A percentile compares a stretch with the other conserved stretches of the same genome.
These are phyloP conservation scores for Cytospora chrysosperma DNA, from an alignment of 2,329 filamentous ascomycete species.

Conservation along the genomic window DNA sequence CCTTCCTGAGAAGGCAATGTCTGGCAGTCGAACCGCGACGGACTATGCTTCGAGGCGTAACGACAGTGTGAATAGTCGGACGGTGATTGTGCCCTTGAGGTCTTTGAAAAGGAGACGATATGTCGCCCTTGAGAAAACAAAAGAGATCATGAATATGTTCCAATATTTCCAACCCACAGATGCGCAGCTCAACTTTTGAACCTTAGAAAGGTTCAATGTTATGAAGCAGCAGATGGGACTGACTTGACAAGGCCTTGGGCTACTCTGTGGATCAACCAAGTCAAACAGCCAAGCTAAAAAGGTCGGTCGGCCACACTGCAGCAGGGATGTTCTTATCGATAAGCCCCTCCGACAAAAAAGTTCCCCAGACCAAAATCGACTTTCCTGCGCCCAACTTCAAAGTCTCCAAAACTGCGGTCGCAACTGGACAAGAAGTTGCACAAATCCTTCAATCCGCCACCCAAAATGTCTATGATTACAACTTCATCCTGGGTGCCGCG, in stretches of 20 bases:
- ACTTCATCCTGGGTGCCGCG: constrained; percentile 74
- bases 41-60: neutral
- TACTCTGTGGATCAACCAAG: neutral
- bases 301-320: neutral
- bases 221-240: neutral
- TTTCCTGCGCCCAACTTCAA: constrained; percentile 1
- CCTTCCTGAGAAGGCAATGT: neutral
- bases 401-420: constrained; percentile 1
- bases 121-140: neutral
- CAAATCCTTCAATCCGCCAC: neutral
- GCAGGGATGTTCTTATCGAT: constrained; percentile 12
- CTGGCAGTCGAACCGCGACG: neutral
- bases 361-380: constrained; percentile 8
- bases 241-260: neutral
- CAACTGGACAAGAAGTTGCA: neutral
- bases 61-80: neutral
- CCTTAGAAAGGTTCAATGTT: neutral
- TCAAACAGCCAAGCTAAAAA: constrained; percentile 3
- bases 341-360: constrained; percentile 15
- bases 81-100: neutral
- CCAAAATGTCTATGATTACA: constrained; percentile 71
- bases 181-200: neutral
- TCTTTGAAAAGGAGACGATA: neutral
- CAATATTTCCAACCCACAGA: neutral
- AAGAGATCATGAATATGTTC: neutral